Evolutionary conservation across 1,284 basidiomycete genomes (phyloP).

Genomic region (Ustilago cynodontis): DNA sequence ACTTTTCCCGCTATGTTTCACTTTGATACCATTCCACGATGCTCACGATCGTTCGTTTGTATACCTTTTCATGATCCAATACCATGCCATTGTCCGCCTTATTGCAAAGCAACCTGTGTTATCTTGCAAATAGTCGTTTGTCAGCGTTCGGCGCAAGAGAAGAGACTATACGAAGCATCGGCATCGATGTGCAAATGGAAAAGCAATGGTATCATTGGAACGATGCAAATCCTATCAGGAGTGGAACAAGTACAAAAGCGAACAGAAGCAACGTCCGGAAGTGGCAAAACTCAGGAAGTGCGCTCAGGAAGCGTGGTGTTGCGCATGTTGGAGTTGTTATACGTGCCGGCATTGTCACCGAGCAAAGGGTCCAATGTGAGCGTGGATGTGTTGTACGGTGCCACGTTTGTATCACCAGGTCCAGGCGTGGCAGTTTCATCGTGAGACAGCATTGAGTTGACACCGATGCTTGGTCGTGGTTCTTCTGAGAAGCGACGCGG

Average conservation of each 20-base stretch:
- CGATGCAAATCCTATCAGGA: neutral
- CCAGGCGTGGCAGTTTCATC: constrained; percentile 17
- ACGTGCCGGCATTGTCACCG: constrained; percentile 27
- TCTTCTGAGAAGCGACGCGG: constrained; percentile 12
- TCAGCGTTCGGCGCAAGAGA: neutral
- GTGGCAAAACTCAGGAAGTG: neutral
- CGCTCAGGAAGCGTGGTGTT: constrained; percentile 2
- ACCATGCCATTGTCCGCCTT: neutral
- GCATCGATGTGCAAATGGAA: neutral
- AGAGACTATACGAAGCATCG: neutral
- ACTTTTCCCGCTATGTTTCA: neutral
- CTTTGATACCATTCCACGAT: neutral
- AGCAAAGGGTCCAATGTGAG: constrained; percentile 42
- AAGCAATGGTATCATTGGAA: neutral
- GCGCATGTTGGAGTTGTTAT: neutral
- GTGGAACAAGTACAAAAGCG: neutral
- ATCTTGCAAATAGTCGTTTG: neutral
- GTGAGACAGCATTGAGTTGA: constrained; percentile 26
- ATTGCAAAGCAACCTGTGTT: neutral
- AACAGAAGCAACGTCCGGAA: neutral
- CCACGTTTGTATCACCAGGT: constrained; percentile 5
- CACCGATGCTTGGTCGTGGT: constrained; percentile 33
- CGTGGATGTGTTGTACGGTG: constrained; percentile 23
- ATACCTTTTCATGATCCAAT: constrained; percentile 2
- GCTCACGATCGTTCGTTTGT: neutral